These are phyloP conservation scores for Pichia californica DNA, from an alignment of 805 yeast species.

Conservation along the genomic window DNA sequence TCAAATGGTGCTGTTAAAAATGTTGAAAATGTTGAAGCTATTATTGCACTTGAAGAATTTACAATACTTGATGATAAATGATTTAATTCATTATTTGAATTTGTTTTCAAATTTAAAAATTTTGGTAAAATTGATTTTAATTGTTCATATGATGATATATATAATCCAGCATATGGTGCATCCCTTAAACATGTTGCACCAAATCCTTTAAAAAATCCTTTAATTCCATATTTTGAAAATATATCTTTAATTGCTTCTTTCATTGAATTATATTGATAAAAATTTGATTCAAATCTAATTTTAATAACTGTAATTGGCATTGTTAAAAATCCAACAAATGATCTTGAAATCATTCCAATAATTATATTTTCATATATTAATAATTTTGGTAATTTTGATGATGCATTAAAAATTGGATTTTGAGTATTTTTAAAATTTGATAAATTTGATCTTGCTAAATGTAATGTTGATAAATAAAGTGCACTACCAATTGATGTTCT, in stretches of 20 bases:
- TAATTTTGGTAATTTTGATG: slow-evolving; percentile 61
- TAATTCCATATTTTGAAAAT: slow-evolving; percentile 42
- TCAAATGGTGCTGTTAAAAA: slow-evolving; percentile 92
- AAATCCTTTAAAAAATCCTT: slow-evolving; percentile 81
- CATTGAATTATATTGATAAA: slow-evolving; percentile 64
- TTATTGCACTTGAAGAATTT: slow-evolving; percentile 70
- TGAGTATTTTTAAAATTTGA: slow-evolving; percentile 27
- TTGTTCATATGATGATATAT: slow-evolving; percentile 78
- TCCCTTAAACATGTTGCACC: slow-evolving; percentile 84
- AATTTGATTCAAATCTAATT: slow-evolving; percentile 79
- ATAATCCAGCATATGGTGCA: slow-evolving; percentile 94
- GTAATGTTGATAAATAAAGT: slow-evolving; percentile 69
- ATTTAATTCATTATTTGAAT: slow-evolving; percentile 10
- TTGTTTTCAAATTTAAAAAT: slow-evolving; percentile 21
- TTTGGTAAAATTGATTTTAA: slow-evolving; percentile 53
- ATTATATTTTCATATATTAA: slow-evolving; percentile 61
- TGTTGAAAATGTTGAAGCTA: slow-evolving; percentile 76
- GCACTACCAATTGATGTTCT: slow-evolving; percentile 91
- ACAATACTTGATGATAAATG: slow-evolving; percentile 39
- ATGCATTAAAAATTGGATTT: slow-evolving; percentile 4
- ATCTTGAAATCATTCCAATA: slow-evolving; percentile 76
- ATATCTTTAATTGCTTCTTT: slow-evolving; percentile 54
- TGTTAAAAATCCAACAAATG: slow-evolving; percentile 74
- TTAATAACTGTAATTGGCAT: slow-evolving; percentile 94
- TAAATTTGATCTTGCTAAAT: slow-evolving; percentile 48